Base-by-base conservation (phyloP, 1,284 basidiomycete genomes). In the Grifola frondosa region DNA sequence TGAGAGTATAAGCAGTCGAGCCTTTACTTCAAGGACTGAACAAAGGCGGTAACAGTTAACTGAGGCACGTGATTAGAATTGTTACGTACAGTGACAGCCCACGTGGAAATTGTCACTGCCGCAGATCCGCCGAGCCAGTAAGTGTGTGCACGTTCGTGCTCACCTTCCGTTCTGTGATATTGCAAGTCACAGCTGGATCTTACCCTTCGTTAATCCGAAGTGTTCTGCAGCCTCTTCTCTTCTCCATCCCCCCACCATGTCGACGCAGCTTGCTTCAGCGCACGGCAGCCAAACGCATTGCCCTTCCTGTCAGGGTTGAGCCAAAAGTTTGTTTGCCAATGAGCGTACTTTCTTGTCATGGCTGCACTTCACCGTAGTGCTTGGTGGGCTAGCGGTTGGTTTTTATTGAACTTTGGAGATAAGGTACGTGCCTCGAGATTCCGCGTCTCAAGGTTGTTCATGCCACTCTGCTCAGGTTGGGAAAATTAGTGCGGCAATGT, bases 201-300 rank as follows among this genome's bases (percentile, higher is more conserved):
- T 34, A 42, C 40, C 42, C 47, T 31, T 31, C 30, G 24, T 34
- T 25, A 9, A 34, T 33, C 37, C 46, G 22, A 46, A 40, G 30
- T 37, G 48, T 30, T 39, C 42, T 37, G 38, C 22, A 39, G 37
- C 29, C 36, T 39, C 38, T 34, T 33, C 38, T 21, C 42, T 43
- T 41, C 36, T 42, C 38, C 49, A 42, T 44, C 50, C 42, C 37
- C 50, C 46, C 51, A 34, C 43, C 60, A 97, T 97, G 97, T 99
- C 96, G 15, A 97, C 94, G 42, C 97, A 98, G 67, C 97, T 81
- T 99, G 35, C 87, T 99, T 35, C 96, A 99, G 69, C 86, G 97
- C 48, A 97, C 95, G 13, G 91, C 93, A 3, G 82, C 87, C 38
- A 97, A 97, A 73, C 88, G 94, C 50, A 97, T 97, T 59, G 94